A percentile compares a stretch with the other conserved stretches of the same genome.
Evolutionary conservation across 164 flowering plant species (phyloP).

Genomic region (Berberis thunbergii): DNA sequence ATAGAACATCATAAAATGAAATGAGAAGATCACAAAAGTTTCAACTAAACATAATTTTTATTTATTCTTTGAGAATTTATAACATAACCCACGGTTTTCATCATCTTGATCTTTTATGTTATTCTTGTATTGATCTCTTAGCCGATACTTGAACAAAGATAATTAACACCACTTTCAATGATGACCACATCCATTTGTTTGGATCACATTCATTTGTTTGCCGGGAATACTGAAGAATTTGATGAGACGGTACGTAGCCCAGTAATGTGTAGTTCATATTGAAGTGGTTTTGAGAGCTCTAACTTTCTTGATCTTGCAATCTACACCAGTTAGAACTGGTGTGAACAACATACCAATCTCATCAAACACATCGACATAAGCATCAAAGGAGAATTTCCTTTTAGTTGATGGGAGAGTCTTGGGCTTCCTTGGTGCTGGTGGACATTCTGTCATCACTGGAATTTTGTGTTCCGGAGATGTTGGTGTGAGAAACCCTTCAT

Average conservation of each 20-base stretch:
- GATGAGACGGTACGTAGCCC: background rate
- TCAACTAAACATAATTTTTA: background rate
- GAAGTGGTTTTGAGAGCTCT: conserved; percentile 1
- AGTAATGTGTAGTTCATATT: background rate
- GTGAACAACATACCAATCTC: conserved; percentile 39
- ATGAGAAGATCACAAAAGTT: no score
- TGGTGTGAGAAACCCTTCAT: conserved; percentile 40
- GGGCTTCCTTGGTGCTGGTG: conserved; percentile 52
- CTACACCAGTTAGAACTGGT: conserved; percentile 14
- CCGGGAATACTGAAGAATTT: background rate
- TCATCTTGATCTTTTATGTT: no score
- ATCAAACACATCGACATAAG: conserved; percentile 21
- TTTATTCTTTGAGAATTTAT: background rate
- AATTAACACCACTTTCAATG: background rate
- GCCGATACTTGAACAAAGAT: background rate
- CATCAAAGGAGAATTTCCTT: conserved; percentile 10
- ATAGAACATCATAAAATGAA: no score
- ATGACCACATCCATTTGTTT: no score
- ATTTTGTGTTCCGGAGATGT: conserved; percentile 30
- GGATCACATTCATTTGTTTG: no score
- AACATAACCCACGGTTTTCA: background rate
- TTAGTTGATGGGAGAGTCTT: conserved; percentile 22
- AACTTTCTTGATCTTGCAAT: conserved; percentile 34
- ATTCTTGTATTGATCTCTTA: no score
- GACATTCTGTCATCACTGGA: conserved; percentile 26